Evolutionary conservation across 305 asterid genomes (phyloP), one percentile per base, ranked within the genome.

Genomic region (Fraxinus platypoda): DNA sequence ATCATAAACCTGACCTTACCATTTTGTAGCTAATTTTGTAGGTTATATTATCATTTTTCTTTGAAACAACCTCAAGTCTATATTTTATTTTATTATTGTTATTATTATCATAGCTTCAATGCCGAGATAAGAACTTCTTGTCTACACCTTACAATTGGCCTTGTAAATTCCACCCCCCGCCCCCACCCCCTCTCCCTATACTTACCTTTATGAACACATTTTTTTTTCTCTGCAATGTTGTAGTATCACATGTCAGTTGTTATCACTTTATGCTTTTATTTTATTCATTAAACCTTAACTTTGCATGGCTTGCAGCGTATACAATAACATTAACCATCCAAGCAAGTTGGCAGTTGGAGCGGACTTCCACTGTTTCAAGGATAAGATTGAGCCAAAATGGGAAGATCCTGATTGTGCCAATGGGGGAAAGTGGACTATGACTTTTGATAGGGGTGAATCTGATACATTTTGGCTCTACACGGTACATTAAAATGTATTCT

Each of bases 391-490:
- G 86, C 99, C 99, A 37, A 92, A 91, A 84, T 94, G 98, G 99
- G 98, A 96, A 84, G 97, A 96, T 83, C 99, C 98, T 80, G 78
- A 93, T 81, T 96, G 98, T 86, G 95, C 97, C 79, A 93, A 90
- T 78, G 99, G 99, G 23, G 99, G 99, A 57, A 96, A 88, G 84
- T 96, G 99, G 98, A 94, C 98, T 4, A 78, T 92, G 82, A 83
- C 8, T 76, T 89, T 87, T 83, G 0, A 84, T 13, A 89, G 86
- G 94, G 89, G 87, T 75, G 94, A 94, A 91, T 89, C 97, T 76
- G 98, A 96, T 83, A 90, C 90, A 54, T 62, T 84, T 88, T 96
- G 98, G 98, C 95, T 94, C 77, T 86, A 92, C 78, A 94, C 98
- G 91, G 99, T 94, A 90, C 78, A 87, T 75, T 68, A 1, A 11